A percentile compares a stretch with the other conserved stretches of the same genome.
phyloP scores from a whole-genome alignment of 768 basidiomycete species.

The Asterophora parasitica region DNA sequence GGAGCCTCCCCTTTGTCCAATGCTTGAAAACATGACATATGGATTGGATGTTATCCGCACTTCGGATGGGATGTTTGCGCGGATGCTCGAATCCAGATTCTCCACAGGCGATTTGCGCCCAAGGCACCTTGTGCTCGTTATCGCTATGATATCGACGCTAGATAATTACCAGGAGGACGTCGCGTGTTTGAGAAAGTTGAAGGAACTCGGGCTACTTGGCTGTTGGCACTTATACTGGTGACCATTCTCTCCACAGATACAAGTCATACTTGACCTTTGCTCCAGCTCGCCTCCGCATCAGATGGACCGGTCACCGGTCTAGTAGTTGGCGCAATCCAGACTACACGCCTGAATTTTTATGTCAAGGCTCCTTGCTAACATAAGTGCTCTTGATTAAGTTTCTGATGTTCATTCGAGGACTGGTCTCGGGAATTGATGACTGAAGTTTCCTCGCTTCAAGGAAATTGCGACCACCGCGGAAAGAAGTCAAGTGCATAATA shows the following conservation, averaged over 20 bases:
- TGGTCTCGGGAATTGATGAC: too few species aligned
- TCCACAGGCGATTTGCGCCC: not conserved
- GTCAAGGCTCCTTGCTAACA: too few species aligned
- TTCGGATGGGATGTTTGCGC: not conserved
- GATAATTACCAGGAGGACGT: not conserved
- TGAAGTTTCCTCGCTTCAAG: not conserved
- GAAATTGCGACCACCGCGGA: not conserved
- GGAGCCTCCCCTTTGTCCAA: not conserved
- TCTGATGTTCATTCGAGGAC: too few species aligned
- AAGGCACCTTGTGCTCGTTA: not conserved
- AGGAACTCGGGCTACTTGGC: not conserved
- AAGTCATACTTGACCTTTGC: too few species aligned
- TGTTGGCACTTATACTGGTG: too few species aligned
- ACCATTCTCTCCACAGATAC: too few species aligned
- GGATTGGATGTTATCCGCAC: not conserved
- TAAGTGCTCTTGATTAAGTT: too few species aligned
- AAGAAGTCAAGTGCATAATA: too few species aligned
- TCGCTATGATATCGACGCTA: not conserved
- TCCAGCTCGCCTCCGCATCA: too few species aligned
- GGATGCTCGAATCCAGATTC: not conserved
- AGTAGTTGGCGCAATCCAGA: too few species aligned
- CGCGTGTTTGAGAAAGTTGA: not conserved
- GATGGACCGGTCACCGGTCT: too few species aligned
- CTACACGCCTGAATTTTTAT: too few species aligned
- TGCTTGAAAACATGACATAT: not conserved